Base-by-base conservation (phyloP, 495 filamentous ascomycete genomes). In the Neurospora intermedia region DNA sequence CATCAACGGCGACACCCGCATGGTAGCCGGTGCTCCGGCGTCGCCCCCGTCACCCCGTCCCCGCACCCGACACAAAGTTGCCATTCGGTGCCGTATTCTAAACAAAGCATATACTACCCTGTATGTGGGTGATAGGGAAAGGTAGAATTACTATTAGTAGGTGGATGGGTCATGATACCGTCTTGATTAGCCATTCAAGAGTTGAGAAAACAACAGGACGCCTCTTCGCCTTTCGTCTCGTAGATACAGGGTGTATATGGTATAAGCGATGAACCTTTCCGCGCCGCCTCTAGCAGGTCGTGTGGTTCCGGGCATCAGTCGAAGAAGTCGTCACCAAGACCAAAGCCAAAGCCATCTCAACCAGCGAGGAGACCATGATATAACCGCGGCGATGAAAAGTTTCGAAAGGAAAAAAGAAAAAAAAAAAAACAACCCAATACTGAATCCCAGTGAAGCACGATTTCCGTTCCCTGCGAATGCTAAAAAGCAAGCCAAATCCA, bases 221-320 rank as follows among this genome's bases (percentile, higher is more conserved):
- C 76, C 72, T 76, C 76, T 74, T 79, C 76, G 73, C 71, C 78
- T 70, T 80, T 78, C 76, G 76, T 83, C 54, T 62, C 79, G 76
- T 82, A 83, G 78, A 78, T 83, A 82, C 81, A 83, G 77, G 73
- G 77, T 78, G 78, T 71, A 43, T 73, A 69, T 69, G 73, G 69
- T 66, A 66, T 66, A 66, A 66, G 27, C 27, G 27, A 66, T 27
- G 54, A 66, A 75, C 69, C 48, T 40, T 42, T 73, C 62, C 73
- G 48, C 62, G 74, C 79, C 74, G 75, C 78, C 71, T 39, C 72
- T 66, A 66, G 35, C 54, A 66, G 23, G 54, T 66, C 54, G 54
- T 66, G 54, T 66, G 18, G 54, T 66, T 71, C 69, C 72, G 45
- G 73, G 69, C 69, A 71, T 73, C 75, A 78, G 74, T 73, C 77